Evolutionary conservation across 2,329 filamentous ascomycete species (phyloP).

Genomic region (Fusarium luffae): DNA sequence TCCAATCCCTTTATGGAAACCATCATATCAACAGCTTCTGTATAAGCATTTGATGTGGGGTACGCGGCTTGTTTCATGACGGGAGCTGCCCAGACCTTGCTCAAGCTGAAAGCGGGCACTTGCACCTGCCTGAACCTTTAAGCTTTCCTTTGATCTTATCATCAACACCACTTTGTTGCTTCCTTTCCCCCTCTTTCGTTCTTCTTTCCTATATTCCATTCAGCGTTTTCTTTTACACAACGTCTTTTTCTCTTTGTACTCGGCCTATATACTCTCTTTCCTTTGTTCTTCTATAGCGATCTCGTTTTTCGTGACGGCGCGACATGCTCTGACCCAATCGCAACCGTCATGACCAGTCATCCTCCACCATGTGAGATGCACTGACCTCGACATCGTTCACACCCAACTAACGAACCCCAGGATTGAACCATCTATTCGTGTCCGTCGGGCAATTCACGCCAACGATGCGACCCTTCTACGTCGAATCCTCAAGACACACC

Average conservation of each 20-base stretch:
- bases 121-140: slow-evolving; percentile 9
- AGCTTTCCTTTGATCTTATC: slow-evolving; percentile 30
- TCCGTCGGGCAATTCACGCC: slow-evolving; percentile 83
- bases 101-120: slow-evolving; percentile 13
- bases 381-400: background rate
- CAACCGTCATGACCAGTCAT: slow-evolving; percentile 43
- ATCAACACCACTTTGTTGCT: slow-evolving; percentile 25
- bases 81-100: background rate
- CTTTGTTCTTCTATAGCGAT: background rate
- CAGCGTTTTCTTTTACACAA: slow-evolving; percentile 1
- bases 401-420: slow-evolving; percentile 52
- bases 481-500: slow-evolving; percentile 81
- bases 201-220: slow-evolving; percentile 1
- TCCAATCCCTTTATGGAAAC: background rate
- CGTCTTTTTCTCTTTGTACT: background rate
- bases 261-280: slow-evolving; percentile 1
- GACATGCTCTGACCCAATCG: slow-evolving; percentile 35
- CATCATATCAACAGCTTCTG: background rate
- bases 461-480: slow-evolving; percentile 77
- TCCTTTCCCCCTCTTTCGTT: slow-evolving; percentile 12
- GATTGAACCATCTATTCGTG: slow-evolving; percentile 81
- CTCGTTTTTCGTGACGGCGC: slow-evolving; percentile 21
- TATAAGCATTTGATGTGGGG: slow-evolving; percentile 21
- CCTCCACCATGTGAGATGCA: slow-evolving; percentile 40
- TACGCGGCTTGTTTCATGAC: slow-evolving; percentile 34